These are phyloP conservation scores for Linnemannia zychae DNA, from an alignment of 192 early-diverging fungal genomes.

Conservation along the genomic window DNA sequence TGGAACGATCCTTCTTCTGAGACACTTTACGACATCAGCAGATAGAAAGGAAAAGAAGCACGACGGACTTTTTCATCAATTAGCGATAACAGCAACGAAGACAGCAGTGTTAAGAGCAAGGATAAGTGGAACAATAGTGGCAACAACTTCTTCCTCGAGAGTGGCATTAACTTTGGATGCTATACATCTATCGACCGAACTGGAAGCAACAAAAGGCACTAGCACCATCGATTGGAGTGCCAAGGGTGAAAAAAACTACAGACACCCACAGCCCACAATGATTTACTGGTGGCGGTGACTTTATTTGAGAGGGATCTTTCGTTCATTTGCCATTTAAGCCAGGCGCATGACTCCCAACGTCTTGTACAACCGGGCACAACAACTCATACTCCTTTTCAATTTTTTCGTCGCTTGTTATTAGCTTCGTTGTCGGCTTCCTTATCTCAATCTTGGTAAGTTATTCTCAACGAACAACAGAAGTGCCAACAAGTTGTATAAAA, in stretches of 20 bases:
- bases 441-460: constrained; percentile 79
- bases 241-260: not conserved
- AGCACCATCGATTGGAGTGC: not conserved
- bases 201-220: not conserved
- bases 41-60: not conserved
- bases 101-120: not conserved
- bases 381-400: not conserved
- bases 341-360: not conserved
- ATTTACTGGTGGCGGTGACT: not conserved
- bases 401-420: constrained; percentile 49
- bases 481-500: too few species aligned
- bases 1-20: not conserved
- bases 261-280: not conserved
- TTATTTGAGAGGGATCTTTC: not conserved
- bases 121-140: not conserved
- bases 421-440: constrained; percentile 86
- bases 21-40: not conserved
- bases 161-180: too few species aligned
- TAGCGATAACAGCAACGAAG: not conserved
- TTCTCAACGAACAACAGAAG: not conserved
- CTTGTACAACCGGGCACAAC: not conserved
- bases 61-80: not conserved
- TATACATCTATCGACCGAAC: not conserved
- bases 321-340: not conserved
- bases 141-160: too few species aligned